phyloP scores from a whole-genome alignment of 805 yeast genomes.

The Wickerhamomyces hampshirensis region DNA sequence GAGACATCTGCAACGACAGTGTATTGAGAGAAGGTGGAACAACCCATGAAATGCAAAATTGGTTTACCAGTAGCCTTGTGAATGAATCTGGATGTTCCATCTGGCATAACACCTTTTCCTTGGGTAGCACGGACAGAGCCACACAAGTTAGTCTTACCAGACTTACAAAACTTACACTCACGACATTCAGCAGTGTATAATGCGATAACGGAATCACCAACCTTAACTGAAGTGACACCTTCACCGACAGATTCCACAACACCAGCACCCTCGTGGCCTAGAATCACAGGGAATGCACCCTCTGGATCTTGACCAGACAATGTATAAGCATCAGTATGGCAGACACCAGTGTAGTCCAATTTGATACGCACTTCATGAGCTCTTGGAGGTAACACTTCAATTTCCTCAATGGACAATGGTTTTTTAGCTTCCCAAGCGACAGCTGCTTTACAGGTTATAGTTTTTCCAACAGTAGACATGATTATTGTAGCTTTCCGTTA shows the following conservation, averaged over 20 bases:
- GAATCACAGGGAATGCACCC: constrained; percentile 87
- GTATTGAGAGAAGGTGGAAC: constrained; percentile 94
- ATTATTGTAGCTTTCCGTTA: too few relatives aligned
- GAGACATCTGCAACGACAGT: constrained; percentile 98
- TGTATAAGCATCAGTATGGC: constrained; percentile 98
- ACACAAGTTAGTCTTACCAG: constrained; percentile 96
- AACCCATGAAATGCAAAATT: constrained; percentile 93
- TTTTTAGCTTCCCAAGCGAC: constrained; percentile 95
- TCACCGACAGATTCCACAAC: constrained; percentile 93
- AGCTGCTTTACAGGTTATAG: constrained; percentile 90
- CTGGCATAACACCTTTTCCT: constrained; percentile 98
- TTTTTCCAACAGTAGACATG: constrained; percentile 24
- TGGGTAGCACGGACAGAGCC: constrained; percentile 95
- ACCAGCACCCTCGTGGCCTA: constrained; percentile 99
- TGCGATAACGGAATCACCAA: constrained; percentile 91
- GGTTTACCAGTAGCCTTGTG: constrained; percentile 71
- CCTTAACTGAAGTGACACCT: constrained; percentile 84
- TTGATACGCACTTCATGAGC: constrained; percentile 97
- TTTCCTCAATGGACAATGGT: constrained; percentile 76
- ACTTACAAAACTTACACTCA: constrained; percentile 90
- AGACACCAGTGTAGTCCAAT: constrained; percentile 84
- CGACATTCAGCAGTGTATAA: constrained; percentile 95
- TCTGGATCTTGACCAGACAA: constrained; percentile 94
- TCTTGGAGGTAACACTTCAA: constrained; percentile 89
- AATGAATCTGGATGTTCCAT: constrained; percentile 89